Base-by-base conservation (phyloP, 2,329 filamentous ascomycete species). In the Amesomyces nigricolor region DNA sequence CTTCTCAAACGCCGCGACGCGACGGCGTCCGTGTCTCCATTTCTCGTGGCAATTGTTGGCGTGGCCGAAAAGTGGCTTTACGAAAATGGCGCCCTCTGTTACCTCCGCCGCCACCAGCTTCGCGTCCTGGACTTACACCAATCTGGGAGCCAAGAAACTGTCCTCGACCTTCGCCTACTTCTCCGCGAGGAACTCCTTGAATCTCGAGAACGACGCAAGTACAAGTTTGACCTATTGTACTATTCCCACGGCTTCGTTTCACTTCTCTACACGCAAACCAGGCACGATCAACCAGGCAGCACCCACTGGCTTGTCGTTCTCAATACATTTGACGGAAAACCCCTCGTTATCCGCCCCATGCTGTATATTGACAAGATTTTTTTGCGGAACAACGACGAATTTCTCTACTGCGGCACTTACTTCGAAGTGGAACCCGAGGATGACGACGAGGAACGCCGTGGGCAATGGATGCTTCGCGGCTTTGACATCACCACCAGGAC, bases 371-470 rank as follows among this genome's bases (percentile, higher is more conserved):
- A 75, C 29, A 83, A 79, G 57, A 69, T 90, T 1, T 88, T 90
- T 66, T 85, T 87, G 3, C 79, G 87, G 9, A 86, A 89, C 58
- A 81, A 82, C 56, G 63, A 67, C 1, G 64, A 75, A 1, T 83
- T 80, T 65, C 73, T 91, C 2, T 86, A 85, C 63, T 87, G 81
- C 61, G 87, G 86, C 4, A 85, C 82, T 0, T 80, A 84, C 66
- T 83, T 79, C 0, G 76, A 76, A 6, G 65, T 72, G 3, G 22
- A 26, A 26, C 22, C 22, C 22, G 22, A 26, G 22, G 77, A 75
- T 5, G 68, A 71, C 2, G 77, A 83, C 62, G 81, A 26, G 4
- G 22, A 26, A 26, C 22, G 79, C 0, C 76, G 79, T 59, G 77
- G 76, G 32, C 79, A 82, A 65, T 91, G 88, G 88, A 70, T 76